Conservation (phyloP, 306 rosid genomes). For the Ceratonia siliqua region DNA sequence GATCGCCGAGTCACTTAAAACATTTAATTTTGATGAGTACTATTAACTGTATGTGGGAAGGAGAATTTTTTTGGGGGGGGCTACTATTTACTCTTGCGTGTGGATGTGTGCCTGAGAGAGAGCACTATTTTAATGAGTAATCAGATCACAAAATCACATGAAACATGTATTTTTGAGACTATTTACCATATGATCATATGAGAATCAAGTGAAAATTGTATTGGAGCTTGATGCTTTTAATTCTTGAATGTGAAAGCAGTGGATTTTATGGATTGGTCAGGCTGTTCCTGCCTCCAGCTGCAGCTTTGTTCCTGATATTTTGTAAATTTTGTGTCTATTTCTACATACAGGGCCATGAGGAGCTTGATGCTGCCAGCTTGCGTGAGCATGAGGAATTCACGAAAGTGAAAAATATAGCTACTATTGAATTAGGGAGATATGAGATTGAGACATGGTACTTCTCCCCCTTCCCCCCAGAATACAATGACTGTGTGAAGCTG, state of each 20-base stretch:
- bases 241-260: background rate
- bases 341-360: constrained; percentile 82
- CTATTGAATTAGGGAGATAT: constrained; percentile 94
- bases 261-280: constrained; percentile 10
- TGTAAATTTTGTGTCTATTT: constrained; percentile 1
- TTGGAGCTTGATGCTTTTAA: constrained; percentile 8
- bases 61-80: background rate
- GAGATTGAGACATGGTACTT: constrained; percentile 99
- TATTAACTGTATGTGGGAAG: background rate
- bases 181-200: background rate
- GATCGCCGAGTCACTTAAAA: background rate
- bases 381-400: constrained; percentile 98
- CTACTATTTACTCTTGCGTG: background rate
- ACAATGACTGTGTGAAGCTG: constrained; percentile 82
- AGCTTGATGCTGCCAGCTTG: constrained; percentile 98
- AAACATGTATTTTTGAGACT: constrained; percentile 3
- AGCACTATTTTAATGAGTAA: background rate
- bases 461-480: constrained; percentile 95
- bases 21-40: background rate
- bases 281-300: constrained; percentile 8
- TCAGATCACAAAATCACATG: background rate
- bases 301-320: constrained; percentile 17
- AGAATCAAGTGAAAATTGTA: background rate
- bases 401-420: constrained; percentile 95
- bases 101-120: background rate